phyloP scores from a whole-genome alignment of 2,329 filamentous ascomycete genomes.

The Paraphoma chrysanthemicola region DNA sequence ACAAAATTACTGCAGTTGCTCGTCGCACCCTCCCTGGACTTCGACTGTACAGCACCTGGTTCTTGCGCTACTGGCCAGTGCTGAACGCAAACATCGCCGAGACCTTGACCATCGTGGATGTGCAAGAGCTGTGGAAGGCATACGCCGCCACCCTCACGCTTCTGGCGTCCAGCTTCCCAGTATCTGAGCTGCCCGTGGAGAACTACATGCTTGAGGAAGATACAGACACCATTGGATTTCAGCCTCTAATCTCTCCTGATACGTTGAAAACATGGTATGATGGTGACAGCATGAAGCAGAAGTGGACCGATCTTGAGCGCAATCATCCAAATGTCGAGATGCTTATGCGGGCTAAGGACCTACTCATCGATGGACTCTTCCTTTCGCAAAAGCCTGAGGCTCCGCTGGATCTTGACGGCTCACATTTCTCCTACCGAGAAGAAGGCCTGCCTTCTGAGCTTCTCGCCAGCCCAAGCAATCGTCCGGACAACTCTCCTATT shows the following conservation, averaged over 20 bases:
- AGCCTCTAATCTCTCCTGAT: slow-evolving; percentile 62
- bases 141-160: slow-evolving; percentile 69
- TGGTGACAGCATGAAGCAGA: slow-evolving; percentile 57
- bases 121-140: slow-evolving; percentile 69
- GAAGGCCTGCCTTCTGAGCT: slow-evolving; percentile 60
- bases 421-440: slow-evolving; percentile 62
- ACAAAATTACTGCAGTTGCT: slow-evolving; percentile 65
- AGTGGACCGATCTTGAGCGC: slow-evolving; percentile 61
- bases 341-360: slow-evolving; percentile 69
- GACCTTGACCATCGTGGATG: slow-evolving; percentile 62
- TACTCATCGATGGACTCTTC: slow-evolving; percentile 67
- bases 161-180: slow-evolving; percentile 65
- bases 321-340: slow-evolving; percentile 68
- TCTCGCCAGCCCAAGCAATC: slow-evolving; percentile 52
- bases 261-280: slow-evolving; percentile 61
- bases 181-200: slow-evolving; percentile 61
- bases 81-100: slow-evolving; percentile 63
- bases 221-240: slow-evolving; percentile 69
- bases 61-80: slow-evolving; percentile 62
- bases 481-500: slow-evolving; percentile 50
- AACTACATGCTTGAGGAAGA: slow-evolving; percentile 74
- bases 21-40: slow-evolving; percentile 68
- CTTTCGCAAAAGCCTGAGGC: slow-evolving; percentile 61
- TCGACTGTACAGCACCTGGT: slow-evolving; percentile 73
- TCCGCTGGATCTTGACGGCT: slow-evolving; percentile 56